Percentiles rank a stretch among this genome's conserved stretches.
Evolutionary conservation across 1,284 basidiomycete genomes (phyloP).

Genomic region (Cutaneotrichosporon sp.): DNA sequence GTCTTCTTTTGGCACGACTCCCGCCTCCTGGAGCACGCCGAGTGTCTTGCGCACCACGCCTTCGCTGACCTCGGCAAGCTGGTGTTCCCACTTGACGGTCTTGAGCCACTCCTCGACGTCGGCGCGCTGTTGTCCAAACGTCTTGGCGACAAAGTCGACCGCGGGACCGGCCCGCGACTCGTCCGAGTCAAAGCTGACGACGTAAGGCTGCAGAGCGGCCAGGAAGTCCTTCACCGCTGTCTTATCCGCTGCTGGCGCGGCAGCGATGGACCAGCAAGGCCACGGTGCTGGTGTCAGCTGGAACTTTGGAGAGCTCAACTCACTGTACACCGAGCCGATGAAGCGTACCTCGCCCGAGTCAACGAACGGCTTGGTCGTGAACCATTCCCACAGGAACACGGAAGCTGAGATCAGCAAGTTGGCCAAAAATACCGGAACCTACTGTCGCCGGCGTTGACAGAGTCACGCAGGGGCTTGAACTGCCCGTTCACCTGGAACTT

Average conservation of each 20-base stretch:
- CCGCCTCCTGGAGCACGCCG: slow-evolving; percentile 62
- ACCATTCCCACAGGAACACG: slow-evolving; percentile 79
- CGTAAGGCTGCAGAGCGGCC: slow-evolving; percentile 58
- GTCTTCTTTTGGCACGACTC: slow-evolving; percentile 58
- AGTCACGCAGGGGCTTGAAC: slow-evolving; percentile 79
- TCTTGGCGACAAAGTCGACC: slow-evolving; percentile 67
- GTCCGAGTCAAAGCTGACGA: slow-evolving; percentile 62
- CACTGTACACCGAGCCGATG: slow-evolving; percentile 48
- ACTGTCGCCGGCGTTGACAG: slow-evolving; percentile 72
- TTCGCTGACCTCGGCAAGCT: slow-evolving; percentile 59
- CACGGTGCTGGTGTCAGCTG: slow-evolving; percentile 65
- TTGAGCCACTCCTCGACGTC: slow-evolving; percentile 67
- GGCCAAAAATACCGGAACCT: slow-evolving; percentile 2
- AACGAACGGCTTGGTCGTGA: slow-evolving; percentile 89
- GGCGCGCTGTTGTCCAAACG: slow-evolving; percentile 69
- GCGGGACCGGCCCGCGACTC: slow-evolving; percentile 58
- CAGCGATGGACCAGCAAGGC: slow-evolving; percentile 93
- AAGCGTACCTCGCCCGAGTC: slow-evolving; percentile 79
- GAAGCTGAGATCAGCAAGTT: slow-evolving; percentile 26
- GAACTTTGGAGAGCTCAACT: slow-evolving; percentile 1
- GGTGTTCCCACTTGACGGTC: slow-evolving; percentile 67
- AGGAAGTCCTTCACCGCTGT: slow-evolving; percentile 59
- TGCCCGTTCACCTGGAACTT: slow-evolving; percentile 82
- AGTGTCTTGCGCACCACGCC: slow-evolving; percentile 15
- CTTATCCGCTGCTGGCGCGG: slow-evolving; percentile 59